Evolutionary conservation across 805 yeast genomes (phyloP).

Genomic region (Wickerhamiella hasegawae): DNA sequence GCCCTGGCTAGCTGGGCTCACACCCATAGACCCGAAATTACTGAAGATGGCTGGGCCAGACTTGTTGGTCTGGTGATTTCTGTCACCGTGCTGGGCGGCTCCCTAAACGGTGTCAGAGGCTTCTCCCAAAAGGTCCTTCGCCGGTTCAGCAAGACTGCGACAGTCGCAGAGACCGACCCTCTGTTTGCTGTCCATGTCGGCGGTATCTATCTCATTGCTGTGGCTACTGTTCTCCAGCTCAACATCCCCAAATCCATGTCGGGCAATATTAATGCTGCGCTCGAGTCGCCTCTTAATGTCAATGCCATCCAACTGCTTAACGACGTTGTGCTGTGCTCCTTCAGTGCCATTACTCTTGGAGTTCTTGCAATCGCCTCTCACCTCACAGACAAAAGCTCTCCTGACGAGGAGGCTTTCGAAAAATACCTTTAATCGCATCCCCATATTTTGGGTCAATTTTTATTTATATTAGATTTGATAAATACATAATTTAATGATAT

Average conservation of each 20-base stretch:
- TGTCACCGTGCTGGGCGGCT: constrained; percentile 23
- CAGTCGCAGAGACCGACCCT: constrained; percentile 9
- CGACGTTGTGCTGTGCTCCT: constrained; percentile 22
- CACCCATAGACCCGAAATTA: constrained; percentile 9
- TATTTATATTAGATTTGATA: too few relatives aligned
- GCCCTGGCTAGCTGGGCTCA: constrained; percentile 10
- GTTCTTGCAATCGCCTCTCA: constrained; percentile 6
- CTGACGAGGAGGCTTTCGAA: constrained; percentile 3
- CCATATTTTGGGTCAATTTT: too few relatives aligned
- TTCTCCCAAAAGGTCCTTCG: constrained; percentile 10
- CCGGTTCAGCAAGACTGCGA: constrained; percentile 1
- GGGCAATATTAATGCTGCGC: constrained; percentile 25
- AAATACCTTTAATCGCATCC: constrained; percentile 2
- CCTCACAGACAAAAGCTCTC: background rate
- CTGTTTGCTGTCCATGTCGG: constrained; percentile 23
- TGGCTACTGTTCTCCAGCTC: constrained; percentile 26
- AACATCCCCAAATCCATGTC: constrained; percentile 26
- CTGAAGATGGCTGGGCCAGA: constrained; percentile 24
- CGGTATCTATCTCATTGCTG: constrained; percentile 26
- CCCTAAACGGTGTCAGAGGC: constrained; percentile 23
- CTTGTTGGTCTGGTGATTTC: constrained; percentile 26
- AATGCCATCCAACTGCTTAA: constrained; percentile 25
- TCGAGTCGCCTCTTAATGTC: constrained; percentile 26
- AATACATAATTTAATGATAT: too few relatives aligned
- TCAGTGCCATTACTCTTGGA: constrained; percentile 18